Conservation (phyloP, 208 protist species). For the Naegleria gruberi region DNA sequence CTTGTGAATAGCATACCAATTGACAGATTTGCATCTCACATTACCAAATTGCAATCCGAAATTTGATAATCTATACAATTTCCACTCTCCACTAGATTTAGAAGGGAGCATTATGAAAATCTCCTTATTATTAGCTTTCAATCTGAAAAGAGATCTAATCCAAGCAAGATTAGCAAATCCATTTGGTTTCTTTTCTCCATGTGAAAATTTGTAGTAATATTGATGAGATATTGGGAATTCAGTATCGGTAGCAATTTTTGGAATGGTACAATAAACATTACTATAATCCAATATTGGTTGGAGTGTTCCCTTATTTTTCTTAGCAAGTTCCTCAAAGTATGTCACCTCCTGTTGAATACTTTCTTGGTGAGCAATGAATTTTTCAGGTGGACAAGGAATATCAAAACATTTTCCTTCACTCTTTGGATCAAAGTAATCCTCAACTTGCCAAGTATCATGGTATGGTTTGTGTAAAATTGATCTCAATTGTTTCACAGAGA, state of each 20-base stretch:
- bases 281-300: neutral
- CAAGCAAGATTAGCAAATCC: neutral
- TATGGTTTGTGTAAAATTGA: neutral
- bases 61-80: neutral
- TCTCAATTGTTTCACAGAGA: neutral
- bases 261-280: neutral
- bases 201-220: neutral
- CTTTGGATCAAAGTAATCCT: constrained; percentile 3
- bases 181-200: neutral
- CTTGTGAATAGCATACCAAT: neutral
- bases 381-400: neutral
- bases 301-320: neutral
- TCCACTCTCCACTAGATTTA: no score
- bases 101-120: neutral
- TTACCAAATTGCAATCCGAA: neutral
- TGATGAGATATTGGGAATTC: neutral
- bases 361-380: neutral
- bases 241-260: neutral
- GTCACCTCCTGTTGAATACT: neutral
- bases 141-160: neutral
- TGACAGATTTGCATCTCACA: neutral
- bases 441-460: constrained; percentile 10
- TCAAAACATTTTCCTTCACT: neutral
- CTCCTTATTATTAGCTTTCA: neutral
- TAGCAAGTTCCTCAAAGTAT: neutral